A percentile compares a stretch with the other conserved stretches of the same genome.
Evolutionary conservation across 352 stramenopile species (phyloP).

Genomic region (Phytophthora kernoviae): DNA sequence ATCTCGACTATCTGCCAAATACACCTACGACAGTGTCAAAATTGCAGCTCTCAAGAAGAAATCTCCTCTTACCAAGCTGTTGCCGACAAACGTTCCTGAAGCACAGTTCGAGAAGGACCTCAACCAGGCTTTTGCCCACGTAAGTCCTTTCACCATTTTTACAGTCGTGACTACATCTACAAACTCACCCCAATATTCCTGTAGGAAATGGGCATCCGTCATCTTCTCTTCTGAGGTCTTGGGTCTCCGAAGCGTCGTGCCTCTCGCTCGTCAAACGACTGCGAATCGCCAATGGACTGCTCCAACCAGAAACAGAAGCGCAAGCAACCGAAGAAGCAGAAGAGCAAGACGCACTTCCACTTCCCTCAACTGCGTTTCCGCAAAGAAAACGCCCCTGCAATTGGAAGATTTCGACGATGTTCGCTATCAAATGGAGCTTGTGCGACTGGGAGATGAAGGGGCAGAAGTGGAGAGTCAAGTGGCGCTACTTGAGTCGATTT

Average conservation of each 20-base stretch:
- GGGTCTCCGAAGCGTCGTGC: slow-evolving; percentile 17
- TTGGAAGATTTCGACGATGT: slow-evolving; percentile 74
- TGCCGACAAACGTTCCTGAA: slow-evolving; percentile 38
- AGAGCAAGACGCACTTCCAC: slow-evolving; percentile 10
- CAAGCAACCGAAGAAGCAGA: slow-evolving; percentile 6
- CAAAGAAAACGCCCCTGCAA: slow-evolving; percentile 28
- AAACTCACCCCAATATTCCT: not conserved
- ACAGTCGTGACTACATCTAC: not conserved
- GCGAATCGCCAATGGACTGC: slow-evolving; percentile 6
- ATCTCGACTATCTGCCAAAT: slow-evolving; percentile 40
- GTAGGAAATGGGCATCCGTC: slow-evolving; percentile 61
- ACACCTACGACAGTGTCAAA: slow-evolving; percentile 55
- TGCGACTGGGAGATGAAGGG: slow-evolving; percentile 32
- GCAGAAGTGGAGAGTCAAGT: slow-evolving; percentile 8
- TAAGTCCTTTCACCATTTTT: slow-evolving; percentile 6
- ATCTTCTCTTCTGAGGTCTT: slow-evolving; percentile 42
- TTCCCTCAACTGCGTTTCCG: slow-evolving; percentile 16
- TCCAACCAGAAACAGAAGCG: not conserved
- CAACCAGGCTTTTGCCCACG: slow-evolving; percentile 65
- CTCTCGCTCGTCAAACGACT: slow-evolving; percentile 6
- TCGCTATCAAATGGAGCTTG: slow-evolving; percentile 65
- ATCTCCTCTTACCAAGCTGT: slow-evolving; percentile 53
- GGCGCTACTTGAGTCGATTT: slow-evolving; percentile 38
- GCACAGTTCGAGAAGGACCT: slow-evolving; percentile 74
- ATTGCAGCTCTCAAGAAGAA: slow-evolving; percentile 65